These are phyloP conservation scores for Globisporangium middletonii DNA, from an alignment of 352 stramenopile genomes.

Conservation along the genomic window DNA sequence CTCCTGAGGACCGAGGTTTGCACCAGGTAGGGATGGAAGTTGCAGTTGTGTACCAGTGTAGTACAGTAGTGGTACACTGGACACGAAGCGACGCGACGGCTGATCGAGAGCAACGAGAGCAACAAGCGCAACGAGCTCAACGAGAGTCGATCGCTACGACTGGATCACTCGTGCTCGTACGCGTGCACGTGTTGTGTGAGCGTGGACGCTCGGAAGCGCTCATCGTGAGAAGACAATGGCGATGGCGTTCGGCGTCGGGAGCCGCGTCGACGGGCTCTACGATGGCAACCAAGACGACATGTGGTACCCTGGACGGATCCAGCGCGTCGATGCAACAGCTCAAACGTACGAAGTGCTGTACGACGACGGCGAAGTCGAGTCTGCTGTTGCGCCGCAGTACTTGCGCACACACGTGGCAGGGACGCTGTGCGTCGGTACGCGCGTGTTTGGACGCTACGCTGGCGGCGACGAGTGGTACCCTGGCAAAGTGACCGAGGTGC, in stretches of 20 bases:
- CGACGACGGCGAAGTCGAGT: conserved; percentile 69
- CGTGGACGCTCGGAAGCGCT: too few relatives aligned
- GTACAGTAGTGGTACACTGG: too few relatives aligned
- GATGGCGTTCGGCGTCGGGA: conserved; percentile 27
- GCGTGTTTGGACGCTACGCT: conserved; percentile 61
- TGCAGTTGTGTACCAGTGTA: too few relatives aligned
- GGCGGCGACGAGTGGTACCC: conserved; percentile 67
- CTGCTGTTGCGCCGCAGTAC: conserved; percentile 26
- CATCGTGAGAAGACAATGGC: too few relatives aligned
- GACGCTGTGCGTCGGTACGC: conserved; percentile 72
- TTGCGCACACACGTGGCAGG: conserved; percentile 46
- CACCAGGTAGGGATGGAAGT: too few relatives aligned
- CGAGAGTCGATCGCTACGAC: too few relatives aligned
- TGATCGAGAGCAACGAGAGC: too few relatives aligned
- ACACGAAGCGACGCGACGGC: too few relatives aligned
- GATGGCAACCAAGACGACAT: conserved; percentile 74
- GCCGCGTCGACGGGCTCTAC: conserved; percentile 75
- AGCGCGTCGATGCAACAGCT: conserved; percentile 18
- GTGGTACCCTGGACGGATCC: conserved; percentile 66
- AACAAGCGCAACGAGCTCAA: too few relatives aligned
- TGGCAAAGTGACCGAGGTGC: conserved; percentile 51
- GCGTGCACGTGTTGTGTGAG: background rate
- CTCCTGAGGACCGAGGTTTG: too few relatives aligned
- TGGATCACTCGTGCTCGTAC: too few relatives aligned
- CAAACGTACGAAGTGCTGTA: conserved; percentile 59